Base-by-base conservation (phyloP, 2,329 filamentous ascomycete species). In the Tolypocladium ovalisporum region DNA sequence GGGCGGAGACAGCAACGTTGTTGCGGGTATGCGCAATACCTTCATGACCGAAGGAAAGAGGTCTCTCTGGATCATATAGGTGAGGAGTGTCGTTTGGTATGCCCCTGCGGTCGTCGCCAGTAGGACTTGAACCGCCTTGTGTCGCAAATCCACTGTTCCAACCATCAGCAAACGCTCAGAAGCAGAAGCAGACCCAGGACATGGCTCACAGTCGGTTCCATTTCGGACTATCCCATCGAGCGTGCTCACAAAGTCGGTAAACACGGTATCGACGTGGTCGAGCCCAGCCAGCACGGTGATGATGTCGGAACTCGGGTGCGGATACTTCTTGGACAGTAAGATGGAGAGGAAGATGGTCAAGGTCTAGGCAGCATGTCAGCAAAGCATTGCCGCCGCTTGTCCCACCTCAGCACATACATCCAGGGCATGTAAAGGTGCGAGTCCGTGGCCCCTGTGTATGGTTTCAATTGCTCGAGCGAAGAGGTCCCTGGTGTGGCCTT, bases 11-110 rank as follows among this genome's bases (percentile, higher is more conserved):
- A 15, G 12, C 22, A 40, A 10, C 7, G n/a, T 10, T 24, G 1
- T 19, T 7, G 36, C 15, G 29, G 12, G 29, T 34, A n/a, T 10
- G 19, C 7, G 22, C 29, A 12, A 24, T 57, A 94, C 90, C 84
- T 95, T 97, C 84, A 97, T 96, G 56, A 97, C 80, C 10, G 91
- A 87, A 24, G 93, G 93, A 67, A 99, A 99, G 39, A 97, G 79
- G 69, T 99, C 94, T 63, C 90, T 81, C 68, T 97, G 92, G 44
- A 94, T 94, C 67, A 99, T 90, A 72, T 97, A 99, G 1, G 92
- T 95, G 56, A 97, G 81, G 27, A 99, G 79, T 53, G 90, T 94
- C 4, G 94, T 97, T 73, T 96, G 91, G 71, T 97, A 97, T 57
- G 92, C 92, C n/a, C 93, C 92, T 12, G 92, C 90, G 8, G 90